A percentile compares a stretch with the other conserved stretches of the same genome.
Conservation (phyloP, 441 rosid species). For the Pelargonium fulgidum region DNA sequence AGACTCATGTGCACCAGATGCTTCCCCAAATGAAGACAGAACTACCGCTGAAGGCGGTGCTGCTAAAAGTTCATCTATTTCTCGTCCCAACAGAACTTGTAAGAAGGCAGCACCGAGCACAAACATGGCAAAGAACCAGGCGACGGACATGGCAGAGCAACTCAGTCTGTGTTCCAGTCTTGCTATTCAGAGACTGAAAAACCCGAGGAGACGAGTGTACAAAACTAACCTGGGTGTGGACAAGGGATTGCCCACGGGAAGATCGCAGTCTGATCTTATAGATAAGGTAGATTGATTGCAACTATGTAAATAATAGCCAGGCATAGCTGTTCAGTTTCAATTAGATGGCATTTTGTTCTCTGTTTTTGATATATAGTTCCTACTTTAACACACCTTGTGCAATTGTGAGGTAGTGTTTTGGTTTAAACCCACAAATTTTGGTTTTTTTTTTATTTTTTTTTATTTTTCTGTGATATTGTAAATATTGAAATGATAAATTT, state of each 20-base stretch:
- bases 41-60: constrained; percentile 21
- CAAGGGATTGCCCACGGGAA: constrained; percentile 27
- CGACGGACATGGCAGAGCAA: constrained; percentile 32
- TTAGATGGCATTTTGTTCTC: background rate
- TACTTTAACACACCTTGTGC: background rate
- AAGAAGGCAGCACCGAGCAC: constrained; percentile 37
- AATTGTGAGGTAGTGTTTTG: background rate
- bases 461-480: background rate
- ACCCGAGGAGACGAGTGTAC: constrained; percentile 42
- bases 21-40: constrained; percentile 27
- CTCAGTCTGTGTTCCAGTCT: constrained; percentile 47
- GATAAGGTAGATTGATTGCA: constrained; percentile 23
- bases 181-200: constrained; percentile 34
- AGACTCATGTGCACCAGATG: constrained; percentile 45
- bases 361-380: background rate
- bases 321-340: background rate
- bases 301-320: constrained; percentile 3
- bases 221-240: constrained; percentile 36
- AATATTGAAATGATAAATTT: no score
- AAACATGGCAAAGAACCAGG: constrained; percentile 35
- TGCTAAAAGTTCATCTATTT: constrained; percentile 24
- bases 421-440: background rate
- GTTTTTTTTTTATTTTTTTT: no score
- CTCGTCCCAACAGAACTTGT: constrained; percentile 40
- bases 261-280: constrained; percentile 19